phyloP scores from a whole-genome alignment of 2,329 filamentous ascomycete species.

The Aspergillus chevalieri region DNA sequence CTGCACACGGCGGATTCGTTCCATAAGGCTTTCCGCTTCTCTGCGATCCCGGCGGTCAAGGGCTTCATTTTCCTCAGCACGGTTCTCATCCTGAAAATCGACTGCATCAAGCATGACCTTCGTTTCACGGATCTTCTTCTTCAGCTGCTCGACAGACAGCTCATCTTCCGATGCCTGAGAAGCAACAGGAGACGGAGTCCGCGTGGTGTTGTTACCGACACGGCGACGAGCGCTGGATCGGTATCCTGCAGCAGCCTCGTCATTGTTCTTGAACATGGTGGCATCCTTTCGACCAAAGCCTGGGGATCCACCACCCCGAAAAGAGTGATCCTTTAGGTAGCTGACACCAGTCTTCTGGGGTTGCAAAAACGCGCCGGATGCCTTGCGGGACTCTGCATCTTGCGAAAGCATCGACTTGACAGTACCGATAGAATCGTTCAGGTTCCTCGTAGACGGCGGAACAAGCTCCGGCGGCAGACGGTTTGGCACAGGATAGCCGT shows the following conservation, averaged over 20 bases:
- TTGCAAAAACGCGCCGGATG: constrained; percentile 79
- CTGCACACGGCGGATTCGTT: constrained; percentile 82
- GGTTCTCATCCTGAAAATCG: constrained; percentile 90
- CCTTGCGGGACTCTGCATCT: constrained; percentile 85
- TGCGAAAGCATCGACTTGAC: constrained; percentile 84
- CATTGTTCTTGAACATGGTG: constrained; percentile 94
- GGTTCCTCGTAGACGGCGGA: constrained; percentile 87
- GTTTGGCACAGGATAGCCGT: constrained; percentile 86
- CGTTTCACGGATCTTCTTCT: constrained; percentile 89
- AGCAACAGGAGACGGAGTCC: constrained; percentile 73
- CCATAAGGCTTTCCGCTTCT: constrained; percentile 90
- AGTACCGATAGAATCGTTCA: constrained; percentile 86
- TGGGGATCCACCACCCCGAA: constrained; percentile 59
- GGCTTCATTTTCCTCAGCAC: constrained; percentile 82
- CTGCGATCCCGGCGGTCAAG: constrained; percentile 84
- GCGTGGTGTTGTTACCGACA: constrained; percentile 58
- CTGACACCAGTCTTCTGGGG: constrained; percentile 97
- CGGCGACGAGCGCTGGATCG: constrained; percentile 87
- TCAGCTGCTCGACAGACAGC: constrained; percentile 75
- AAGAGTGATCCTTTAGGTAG: constrained; percentile 93
- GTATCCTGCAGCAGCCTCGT: constrained; percentile 78
- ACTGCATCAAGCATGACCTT: constrained; percentile 91
- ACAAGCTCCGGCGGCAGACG: constrained; percentile 86
- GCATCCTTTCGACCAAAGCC: constrained; percentile 75
- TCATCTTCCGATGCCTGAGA: constrained; percentile 68